A percentile compares a stretch with the other conserved stretches of the same genome.
phyloP scores from a whole-genome alignment of 2,329 filamentous ascomycete genomes.

The Colletotrichum cuscutae region DNA sequence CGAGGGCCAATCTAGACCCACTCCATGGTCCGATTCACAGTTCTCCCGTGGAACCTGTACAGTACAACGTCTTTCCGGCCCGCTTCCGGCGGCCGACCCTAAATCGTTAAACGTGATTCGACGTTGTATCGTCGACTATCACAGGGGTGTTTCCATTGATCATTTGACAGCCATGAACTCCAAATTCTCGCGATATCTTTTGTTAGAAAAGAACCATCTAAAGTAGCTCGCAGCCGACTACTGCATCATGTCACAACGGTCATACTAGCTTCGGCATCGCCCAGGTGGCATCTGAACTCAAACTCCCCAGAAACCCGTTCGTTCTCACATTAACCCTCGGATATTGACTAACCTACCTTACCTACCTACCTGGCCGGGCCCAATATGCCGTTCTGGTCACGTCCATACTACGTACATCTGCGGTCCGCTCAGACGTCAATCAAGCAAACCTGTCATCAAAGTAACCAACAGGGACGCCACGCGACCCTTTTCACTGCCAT shows the following conservation, averaged over 20 bases:
- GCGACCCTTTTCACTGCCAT: background rate
- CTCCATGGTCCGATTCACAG: slow-evolving; percentile 29
- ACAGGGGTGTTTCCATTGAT: background rate
- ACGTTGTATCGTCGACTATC: background rate
- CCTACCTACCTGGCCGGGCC: background rate
- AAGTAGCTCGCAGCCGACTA: too few relatives aligned
- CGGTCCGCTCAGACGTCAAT: background rate
- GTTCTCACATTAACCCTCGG: background rate
- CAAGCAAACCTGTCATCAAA: slow-evolving; percentile 17
- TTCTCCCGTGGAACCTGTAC: background rate
- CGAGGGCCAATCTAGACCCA: slow-evolving; percentile 10
- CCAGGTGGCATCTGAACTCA: background rate
- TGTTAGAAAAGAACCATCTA: too few relatives aligned
- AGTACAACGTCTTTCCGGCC: slow-evolving; percentile 10
- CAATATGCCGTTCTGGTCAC: background rate
- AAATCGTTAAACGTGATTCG: background rate
- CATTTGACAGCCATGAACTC: background rate
- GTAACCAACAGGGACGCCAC: slow-evolving; percentile 10
- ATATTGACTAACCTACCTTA: background rate
- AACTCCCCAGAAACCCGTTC: background rate
- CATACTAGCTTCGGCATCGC: background rate
- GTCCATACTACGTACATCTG: background rate
- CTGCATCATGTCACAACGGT: background rate
- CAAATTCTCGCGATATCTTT: background rate
- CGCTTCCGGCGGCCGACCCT: slow-evolving; percentile 18